Evolutionary conservation across 2,329 filamentous ascomycete genomes (phyloP), one percentile per base, ranked within the genome.

Genomic region (Neofusicoccum ribis): DNA sequence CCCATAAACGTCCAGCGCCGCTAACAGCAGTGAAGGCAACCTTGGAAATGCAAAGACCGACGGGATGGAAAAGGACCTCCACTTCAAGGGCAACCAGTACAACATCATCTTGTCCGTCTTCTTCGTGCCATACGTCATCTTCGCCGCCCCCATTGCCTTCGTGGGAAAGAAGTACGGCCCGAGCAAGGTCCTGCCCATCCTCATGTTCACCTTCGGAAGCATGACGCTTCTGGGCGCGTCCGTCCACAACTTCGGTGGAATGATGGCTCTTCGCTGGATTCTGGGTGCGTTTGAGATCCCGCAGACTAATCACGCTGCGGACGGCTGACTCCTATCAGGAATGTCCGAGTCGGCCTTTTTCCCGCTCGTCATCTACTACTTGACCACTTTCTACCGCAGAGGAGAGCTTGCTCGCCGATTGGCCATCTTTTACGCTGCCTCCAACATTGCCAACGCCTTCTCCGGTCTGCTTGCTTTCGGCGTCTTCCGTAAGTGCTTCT

Each of bases 351-450:
- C 83, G 1, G 89, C 85, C 2, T 91, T 91, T 77, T 91, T 91
- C 71, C 89, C 89, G 0, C 77, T 90, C 3, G 88, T 91, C 20
- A 87, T 88, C 67, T 88, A 87, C 74, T 88, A 88, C 67, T 73
- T 81, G 56, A 82, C 81, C 0, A 80, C 79, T 1, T 92, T 92
- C 74, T 92, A 92, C 74, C 85, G 88, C 15, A 84, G 90, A 63
- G 87, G 86, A 37, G 90, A 92, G 73, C 83, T 92, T 3, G 89
- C 89, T 5, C 82, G 89, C 8, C 85, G 90, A 3, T 80, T 92
- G 1, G 89, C 89, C 41, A 79, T 92, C 66, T 92, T 92, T 78
- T 93, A 93, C 70, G 91, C 90, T 0, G 90, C 90, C 0, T 88
- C 85, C 27, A 91, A 89, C 71, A 90, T 93, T 66, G 90, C 91